Evolutionary conservation across 176 grass and related monocot genomes (phyloP), one percentile per base, ranked within the genome.

Genomic region (Hordeum marinum): DNA sequence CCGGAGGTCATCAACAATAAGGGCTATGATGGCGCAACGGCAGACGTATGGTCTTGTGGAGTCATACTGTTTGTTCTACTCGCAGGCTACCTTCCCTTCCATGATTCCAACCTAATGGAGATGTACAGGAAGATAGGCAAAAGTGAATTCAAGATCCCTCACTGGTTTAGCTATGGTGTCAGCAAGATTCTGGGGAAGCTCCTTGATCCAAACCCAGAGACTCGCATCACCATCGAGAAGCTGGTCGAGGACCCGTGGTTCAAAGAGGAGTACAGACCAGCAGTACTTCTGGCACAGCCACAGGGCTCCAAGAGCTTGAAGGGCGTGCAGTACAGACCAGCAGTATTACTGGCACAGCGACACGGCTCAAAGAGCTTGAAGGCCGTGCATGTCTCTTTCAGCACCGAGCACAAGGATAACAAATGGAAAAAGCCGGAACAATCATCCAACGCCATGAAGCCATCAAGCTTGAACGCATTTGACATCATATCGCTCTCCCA

Each of bases 71-170:
- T 94, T 76, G 90, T 98, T 40, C 87, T 98, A 37, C 94, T 98
- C 87, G 95, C 92, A 0, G 95, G 95, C 14, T 89, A 94, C 74
- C 93, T 98, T 18, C 95, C 92, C 1, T 98, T 98, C 84, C 85
- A 90, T 32, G 92, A 94, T 83, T 50, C 40, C 95, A 94, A 91
- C 72, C 59, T 98, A 25, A 89, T 93, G 92, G 78, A 91, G 2
- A 98, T 94, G 95, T 98, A 98, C 77, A 82, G 80, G 8, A 94
- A 98, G 84, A 98, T 98, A 74, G 91, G 87, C 63, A 91, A 89
- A 25, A 87, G 90, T 6, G 90, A 94, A 6, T 98, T 90, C 73
- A 90, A 64, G 80, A 80, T 58, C 45, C 88, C 88, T 50, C 59
- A 77, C 4, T 90, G 85, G 78, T 93, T 93, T 36, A 58, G 77